These are phyloP conservation scores for Quercus aquifolioides DNA, from an alignment of 306 rosid genomes.

Conservation along the genomic window DNA sequence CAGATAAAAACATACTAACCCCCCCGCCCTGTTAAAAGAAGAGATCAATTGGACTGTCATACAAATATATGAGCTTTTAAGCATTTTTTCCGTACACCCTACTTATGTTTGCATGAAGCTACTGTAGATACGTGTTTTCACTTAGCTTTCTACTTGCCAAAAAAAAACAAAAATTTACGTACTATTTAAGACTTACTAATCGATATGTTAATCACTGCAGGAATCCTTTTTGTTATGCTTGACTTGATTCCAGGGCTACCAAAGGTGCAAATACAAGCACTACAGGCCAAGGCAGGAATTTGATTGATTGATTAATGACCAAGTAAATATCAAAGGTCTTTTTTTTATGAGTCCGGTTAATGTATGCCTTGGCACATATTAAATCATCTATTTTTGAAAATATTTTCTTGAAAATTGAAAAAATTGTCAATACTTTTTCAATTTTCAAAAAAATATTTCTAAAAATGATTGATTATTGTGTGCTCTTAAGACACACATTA, in stretches of 20 bases:
- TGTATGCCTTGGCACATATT: too few relatives aligned
- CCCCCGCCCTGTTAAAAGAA: slow-evolving; percentile 41
- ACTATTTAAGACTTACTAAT: neutral
- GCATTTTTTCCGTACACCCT: slow-evolving; percentile 20
- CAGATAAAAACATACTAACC: slow-evolving; percentile 14
- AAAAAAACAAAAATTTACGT: too few relatives aligned
- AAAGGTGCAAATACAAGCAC: neutral
- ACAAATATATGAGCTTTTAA: slow-evolving; percentile 22
- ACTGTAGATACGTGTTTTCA: slow-evolving; percentile 9
- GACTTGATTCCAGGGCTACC: neutral
- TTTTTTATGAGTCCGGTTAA: neutral
- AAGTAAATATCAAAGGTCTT: neutral
- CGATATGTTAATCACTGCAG: neutral
- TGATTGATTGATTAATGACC: neutral
- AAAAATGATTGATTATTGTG: too few relatives aligned
- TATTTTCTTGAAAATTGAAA: too few relatives aligned
- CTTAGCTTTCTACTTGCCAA: neutral
- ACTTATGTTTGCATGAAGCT: slow-evolving; percentile 4
- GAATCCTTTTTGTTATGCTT: neutral
- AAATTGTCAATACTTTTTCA: too few relatives aligned
- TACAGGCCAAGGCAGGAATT: neutral
- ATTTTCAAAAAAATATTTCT: too few relatives aligned
- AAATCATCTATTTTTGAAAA: too few relatives aligned
- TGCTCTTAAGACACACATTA: too few relatives aligned
- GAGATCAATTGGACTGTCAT: slow-evolving; percentile 33